These are phyloP conservation scores for Adansonia digitata DNA, from an alignment of 345 rosid genomes.

Conservation along the genomic window DNA sequence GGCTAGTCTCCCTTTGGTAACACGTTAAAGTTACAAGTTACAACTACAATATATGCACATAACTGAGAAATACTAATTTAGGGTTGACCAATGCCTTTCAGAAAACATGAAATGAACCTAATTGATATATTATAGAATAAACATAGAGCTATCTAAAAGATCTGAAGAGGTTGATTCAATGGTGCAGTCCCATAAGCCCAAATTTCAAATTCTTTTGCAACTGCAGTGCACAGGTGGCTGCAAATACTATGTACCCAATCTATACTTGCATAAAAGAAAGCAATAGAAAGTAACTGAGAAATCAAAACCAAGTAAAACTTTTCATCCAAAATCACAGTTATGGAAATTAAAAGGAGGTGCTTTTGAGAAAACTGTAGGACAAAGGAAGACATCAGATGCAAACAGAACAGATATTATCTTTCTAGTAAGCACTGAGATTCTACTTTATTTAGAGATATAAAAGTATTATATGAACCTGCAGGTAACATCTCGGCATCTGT, in stretches of 20 bases:
- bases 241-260: not conserved
- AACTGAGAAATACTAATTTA: not conserved
- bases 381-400: constrained; percentile 5
- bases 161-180: not conserved
- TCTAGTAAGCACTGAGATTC: not conserved
- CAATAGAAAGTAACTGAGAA: not conserved
- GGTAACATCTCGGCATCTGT: constrained; percentile 73
- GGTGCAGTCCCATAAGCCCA: not conserved
- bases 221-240: not conserved
- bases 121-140: not conserved
- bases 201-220: not conserved
- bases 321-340: not conserved
- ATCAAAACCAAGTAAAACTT: not conserved
- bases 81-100: not conserved
- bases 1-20: not conserved
- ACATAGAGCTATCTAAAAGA: not conserved
- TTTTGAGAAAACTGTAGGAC: not conserved
- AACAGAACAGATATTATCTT: constrained; percentile 5
- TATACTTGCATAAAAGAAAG: not conserved
- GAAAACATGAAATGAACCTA: not conserved
- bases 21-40: not conserved
- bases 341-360: not conserved
- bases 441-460: not conserved
- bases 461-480: constrained; percentile 56
- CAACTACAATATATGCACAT: not conserved